Percentiles rank a stretch among this genome's conserved stretches.
phyloP scores from a whole-genome alignment of 1,284 basidiomycete genomes.

The Ceratobasidium sp. region DNA sequence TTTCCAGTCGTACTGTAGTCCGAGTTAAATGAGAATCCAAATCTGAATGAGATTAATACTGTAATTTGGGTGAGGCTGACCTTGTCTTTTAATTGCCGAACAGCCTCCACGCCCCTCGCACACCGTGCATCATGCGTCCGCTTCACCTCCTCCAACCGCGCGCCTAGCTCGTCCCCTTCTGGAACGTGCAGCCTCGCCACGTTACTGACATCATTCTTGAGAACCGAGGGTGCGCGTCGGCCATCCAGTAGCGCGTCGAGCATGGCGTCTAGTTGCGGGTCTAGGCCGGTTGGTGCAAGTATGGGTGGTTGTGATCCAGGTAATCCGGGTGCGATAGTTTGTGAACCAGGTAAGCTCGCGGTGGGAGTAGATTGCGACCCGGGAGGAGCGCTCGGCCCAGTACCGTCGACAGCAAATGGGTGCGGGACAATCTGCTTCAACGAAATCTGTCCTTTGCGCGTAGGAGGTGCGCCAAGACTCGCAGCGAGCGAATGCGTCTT shows the following conservation, averaged over 20 bases:
- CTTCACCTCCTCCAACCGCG: conserved; percentile 30
- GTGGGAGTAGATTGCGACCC: too few species aligned
- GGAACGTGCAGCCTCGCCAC: conserved; percentile 7
- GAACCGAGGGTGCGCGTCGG: not conserved
- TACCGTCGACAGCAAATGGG: conserved; percentile 1
- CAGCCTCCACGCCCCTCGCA: conserved; percentile 32
- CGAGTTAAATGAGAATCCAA: not conserved
- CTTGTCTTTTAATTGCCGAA: conserved; percentile 28
- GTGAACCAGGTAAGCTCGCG: not conserved
- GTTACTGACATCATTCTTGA: conserved; percentile 6
- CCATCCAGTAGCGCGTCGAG: conserved; percentile 27
- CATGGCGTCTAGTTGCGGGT: conserved; percentile 27
- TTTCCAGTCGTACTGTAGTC: conserved; percentile 30
- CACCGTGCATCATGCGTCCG: conserved; percentile 34
- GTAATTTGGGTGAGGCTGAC: not conserved
- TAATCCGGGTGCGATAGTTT: not conserved
- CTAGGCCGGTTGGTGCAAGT: not conserved
- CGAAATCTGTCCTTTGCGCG: conserved; percentile 18
- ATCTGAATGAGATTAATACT: not conserved
- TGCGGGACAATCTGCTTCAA: conserved; percentile 14
- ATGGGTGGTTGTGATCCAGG: not conserved
- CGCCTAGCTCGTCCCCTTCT: conserved; percentile 10
- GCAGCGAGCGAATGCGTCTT: conserved; percentile 27
- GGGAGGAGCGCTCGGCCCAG: not conserved
- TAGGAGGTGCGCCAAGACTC: conserved; percentile 12